Evolutionary conservation across 495 filamentous ascomycete species (phyloP).

Genomic region (Arthonia radiata): DNA sequence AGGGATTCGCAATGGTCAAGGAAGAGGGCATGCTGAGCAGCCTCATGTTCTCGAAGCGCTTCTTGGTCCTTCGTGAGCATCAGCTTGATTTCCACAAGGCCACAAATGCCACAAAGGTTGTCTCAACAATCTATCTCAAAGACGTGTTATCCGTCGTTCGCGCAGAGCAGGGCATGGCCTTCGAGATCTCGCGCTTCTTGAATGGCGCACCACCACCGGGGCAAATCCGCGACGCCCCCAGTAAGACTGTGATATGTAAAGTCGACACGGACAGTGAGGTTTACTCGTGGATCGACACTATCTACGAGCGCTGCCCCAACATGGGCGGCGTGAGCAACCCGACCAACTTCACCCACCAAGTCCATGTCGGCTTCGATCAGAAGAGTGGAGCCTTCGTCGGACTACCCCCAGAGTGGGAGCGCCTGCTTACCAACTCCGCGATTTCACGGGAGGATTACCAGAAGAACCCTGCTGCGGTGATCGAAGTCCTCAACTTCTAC

Average conservation of each 20-base stretch:
- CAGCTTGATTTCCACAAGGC: conserved; percentile 79
- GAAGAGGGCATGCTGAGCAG: conserved; percentile 48
- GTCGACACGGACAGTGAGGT: conserved; percentile 88
- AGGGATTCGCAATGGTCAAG: conserved; percentile 66
- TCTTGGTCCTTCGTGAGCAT: conserved; percentile 66
- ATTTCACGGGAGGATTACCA: conserved; percentile 96
- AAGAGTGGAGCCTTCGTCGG: conserved; percentile 81
- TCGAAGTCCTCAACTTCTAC: conserved; percentile 94
- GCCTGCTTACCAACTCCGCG: conserved; percentile 76
- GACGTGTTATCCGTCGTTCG: conserved; percentile 68
- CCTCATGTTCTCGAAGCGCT: conserved; percentile 66
- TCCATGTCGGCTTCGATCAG: conserved; percentile 94
- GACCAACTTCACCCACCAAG: conserved; percentile 85
- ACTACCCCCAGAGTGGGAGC: conserved; percentile 86
- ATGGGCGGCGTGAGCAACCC: conserved; percentile 97
- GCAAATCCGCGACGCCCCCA: conserved; percentile 47
- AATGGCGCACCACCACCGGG: conserved; percentile 30
- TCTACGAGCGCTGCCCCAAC: conserved; percentile 83
- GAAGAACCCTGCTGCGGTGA: conserved; percentile 92
- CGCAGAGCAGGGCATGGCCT: conserved; percentile 69
- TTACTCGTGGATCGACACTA: conserved; percentile 95
- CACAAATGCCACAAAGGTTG: conserved; percentile 51
- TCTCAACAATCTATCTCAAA: conserved; percentile 52
- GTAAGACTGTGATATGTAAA: conserved; percentile 60
- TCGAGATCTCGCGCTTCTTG: conserved; percentile 60